phyloP scores from a whole-genome alignment of 306 rosid genomes.

The Arachis hypogaea region DNA sequence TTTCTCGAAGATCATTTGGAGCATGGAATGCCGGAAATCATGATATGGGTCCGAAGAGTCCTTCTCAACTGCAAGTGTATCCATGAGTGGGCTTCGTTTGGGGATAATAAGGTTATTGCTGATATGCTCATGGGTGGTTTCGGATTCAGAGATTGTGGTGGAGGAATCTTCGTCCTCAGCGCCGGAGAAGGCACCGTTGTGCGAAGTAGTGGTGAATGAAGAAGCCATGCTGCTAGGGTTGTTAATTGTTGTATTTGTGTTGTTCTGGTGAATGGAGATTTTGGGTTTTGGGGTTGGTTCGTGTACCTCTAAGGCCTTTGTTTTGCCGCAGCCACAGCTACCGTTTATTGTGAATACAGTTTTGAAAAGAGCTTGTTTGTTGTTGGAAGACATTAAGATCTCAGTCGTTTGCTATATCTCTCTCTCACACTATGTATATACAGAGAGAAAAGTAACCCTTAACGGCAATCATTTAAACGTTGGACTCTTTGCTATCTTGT shows the following conservation, averaged over 20 bases:
- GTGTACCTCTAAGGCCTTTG: conserved; percentile 44
- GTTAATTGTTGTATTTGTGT: background rate
- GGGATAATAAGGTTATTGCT: background rate
- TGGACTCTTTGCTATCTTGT: no score
- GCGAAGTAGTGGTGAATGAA: conserved; percentile 53
- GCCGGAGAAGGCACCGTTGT: conserved; percentile 20
- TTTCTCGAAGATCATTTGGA: conserved; percentile 71
- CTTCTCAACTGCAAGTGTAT: conserved; percentile 61
- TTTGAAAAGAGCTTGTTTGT: conserved; percentile 44
- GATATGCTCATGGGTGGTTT: background rate
- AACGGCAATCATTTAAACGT: no score
- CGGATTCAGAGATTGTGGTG: conserved; percentile 46
- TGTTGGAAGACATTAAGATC: conserved; percentile 52
- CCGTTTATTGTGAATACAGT: conserved; percentile 47
- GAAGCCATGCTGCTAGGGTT: conserved; percentile 35
- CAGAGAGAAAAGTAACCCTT: no score
- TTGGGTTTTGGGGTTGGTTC: conserved; percentile 54
- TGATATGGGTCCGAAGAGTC: conserved; percentile 57
- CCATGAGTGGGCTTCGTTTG: conserved; percentile 38
- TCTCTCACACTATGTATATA: no score
- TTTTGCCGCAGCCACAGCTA: conserved; percentile 52
- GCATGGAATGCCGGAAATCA: conserved; percentile 66
- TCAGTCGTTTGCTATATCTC: no score
- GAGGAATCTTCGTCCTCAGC: conserved; percentile 43
- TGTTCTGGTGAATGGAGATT: background rate